Evolutionary conservation across 768 basidiomycete species (phyloP), one percentile per base, ranked within the genome.

Genomic region (Mycena rosella): DNA sequence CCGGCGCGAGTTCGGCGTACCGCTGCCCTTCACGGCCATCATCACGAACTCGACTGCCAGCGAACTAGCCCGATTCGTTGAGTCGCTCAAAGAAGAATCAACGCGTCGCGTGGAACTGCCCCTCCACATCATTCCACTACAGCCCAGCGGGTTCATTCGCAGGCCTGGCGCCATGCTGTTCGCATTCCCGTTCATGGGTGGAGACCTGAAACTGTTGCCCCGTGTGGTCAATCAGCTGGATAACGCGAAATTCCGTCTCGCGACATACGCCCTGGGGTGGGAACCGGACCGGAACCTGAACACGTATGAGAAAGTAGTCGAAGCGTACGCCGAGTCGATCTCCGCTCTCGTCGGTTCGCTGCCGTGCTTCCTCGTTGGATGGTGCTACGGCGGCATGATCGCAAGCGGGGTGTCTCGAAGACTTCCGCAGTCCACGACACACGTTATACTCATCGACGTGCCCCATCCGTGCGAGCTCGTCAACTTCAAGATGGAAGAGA

Each of bases 21-120:
- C 62, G 40, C 62, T 55, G 30, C 62, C 62, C 17, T 63, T 63
- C 48, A 63, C 62, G 9, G 62, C 62, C 51, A 51, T 63, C 32
- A 29, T 63, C 51, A 55, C 62, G 17, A 11, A 63, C 27, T 52
- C 62, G 18, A 63, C 62, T 10, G 62, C 62, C 4, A 53, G 49
- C n/a, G 62, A 54, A n/a, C 40, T 63, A n/a, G 62, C 52, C 5
- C 52, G 45, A 22, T 63, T 63, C 51, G 52, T 63, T 22, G 26
- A 63, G 24, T 52, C 40, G 26, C 38, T 63, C 8, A 24, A 45
- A 22, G 54, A 42, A 38, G 54, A 56, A 2, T 11, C n/a, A 18
- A 24, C 5, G 38, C 36, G 34, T 24, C n/a, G 13, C n/a, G 5
- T 40, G 26, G 11, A 17, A 5, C 54, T 56, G 14, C 54, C 54